A percentile compares a stretch with the other conserved stretches of the same genome.
phyloP scores from a whole-genome alignment of 139 green algal genomes.

The Coelastrella sp. region DNA sequence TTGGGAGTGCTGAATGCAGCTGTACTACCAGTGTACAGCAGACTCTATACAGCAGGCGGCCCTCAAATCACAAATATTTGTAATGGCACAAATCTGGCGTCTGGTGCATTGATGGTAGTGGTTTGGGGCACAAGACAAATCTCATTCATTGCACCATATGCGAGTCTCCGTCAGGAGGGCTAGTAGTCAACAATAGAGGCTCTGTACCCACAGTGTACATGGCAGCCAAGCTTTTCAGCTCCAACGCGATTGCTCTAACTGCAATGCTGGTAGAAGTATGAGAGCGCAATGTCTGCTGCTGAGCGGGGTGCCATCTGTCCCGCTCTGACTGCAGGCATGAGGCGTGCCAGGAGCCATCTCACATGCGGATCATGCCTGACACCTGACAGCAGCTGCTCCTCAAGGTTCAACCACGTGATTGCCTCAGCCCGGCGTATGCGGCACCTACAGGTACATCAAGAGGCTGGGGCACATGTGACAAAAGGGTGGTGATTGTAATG shows the following conservation, averaged over 20 bases:
- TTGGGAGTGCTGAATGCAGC: no score
- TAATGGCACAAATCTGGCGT: no score
- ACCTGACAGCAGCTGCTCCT: constrained; percentile 56
- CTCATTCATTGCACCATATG: no score
- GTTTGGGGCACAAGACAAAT: no score
- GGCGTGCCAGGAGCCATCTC: constrained; percentile 13
- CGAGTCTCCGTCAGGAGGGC: no score
- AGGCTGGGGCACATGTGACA: not conserved
- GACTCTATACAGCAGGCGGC: no score
- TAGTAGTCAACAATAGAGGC: no score
- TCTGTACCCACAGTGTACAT: no score
- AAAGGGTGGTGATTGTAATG: not conserved
- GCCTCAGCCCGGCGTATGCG: constrained; percentile 36
- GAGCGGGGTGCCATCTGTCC: constrained; percentile 47
- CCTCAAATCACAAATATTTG: no score
- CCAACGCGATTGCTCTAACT: not conserved
- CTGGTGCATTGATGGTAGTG: no score
- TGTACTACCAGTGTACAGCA: no score
- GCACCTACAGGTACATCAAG: constrained; percentile 27
- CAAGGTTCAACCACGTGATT: constrained; percentile 30
- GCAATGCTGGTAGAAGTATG: constrained; percentile 39
- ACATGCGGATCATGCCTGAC: constrained; percentile 34
- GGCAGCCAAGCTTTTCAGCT: no score
- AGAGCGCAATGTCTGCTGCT: constrained; percentile 43
- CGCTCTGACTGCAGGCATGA: constrained; percentile 46